Conservation (phyloP, 2,329 filamentous ascomycete genomes). For the Verticillium zaregamsianum region DNA sequence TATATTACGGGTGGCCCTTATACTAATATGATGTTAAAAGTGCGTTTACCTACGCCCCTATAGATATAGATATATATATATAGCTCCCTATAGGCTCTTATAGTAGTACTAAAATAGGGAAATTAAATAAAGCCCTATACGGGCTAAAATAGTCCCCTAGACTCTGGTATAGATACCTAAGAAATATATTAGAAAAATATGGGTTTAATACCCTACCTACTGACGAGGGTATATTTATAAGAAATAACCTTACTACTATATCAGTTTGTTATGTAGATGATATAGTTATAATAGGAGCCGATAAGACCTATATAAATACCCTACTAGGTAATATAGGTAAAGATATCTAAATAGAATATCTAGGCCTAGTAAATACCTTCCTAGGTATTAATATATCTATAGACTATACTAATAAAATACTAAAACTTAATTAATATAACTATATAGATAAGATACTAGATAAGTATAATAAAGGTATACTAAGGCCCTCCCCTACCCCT, state of each 20-base stretch:
- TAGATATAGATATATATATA: neutral
- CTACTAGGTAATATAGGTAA: neutral
- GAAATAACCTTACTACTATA: neutral
- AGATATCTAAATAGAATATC: neutral
- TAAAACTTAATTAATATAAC: no score
- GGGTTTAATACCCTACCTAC: neutral
- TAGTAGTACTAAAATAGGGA: neutral
- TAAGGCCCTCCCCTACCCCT: no score
- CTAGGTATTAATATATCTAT: neutral
- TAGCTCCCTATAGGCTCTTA: neutral
- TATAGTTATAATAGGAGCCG: neutral
- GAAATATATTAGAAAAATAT: neutral
- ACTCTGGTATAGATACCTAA: neutral
- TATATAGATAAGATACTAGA: slow-evolving; percentile 1
- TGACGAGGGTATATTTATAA: neutral
- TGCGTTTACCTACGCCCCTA: neutral
- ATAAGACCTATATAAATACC: neutral
- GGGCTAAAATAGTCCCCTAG: neutral
- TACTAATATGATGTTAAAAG: neutral
- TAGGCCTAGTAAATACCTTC: neutral
- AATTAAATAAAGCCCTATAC: neutral
- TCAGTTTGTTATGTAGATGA: neutral
- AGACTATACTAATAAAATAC: no score
- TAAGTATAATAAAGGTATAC: neutral
- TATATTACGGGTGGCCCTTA: neutral